A percentile compares a stretch with the other conserved stretches of the same genome.
Evolutionary conservation across 305 asterid species (phyloP).

Genomic region (Coffea humblotiana): DNA sequence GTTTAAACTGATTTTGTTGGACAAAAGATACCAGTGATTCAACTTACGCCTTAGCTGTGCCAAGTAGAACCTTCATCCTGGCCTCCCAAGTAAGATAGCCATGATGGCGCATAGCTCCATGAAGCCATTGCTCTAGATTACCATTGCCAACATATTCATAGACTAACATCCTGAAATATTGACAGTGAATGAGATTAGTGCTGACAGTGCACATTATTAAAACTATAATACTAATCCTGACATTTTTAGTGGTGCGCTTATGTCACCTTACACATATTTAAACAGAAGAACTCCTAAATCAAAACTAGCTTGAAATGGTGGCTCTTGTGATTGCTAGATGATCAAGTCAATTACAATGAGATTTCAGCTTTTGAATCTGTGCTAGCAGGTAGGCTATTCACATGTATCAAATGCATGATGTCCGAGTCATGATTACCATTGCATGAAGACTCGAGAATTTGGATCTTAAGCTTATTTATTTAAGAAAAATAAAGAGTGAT

Average conservation of each 20-base stretch:
- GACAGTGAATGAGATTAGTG: conserved; percentile 13
- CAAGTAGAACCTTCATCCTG: conserved; percentile 79
- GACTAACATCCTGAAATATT: conserved; percentile 63
- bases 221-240: neutral
- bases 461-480: neutral
- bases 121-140: conserved; percentile 95
- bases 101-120: conserved; percentile 92
- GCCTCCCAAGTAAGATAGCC: conserved; percentile 97
- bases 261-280: neutral
- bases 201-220: neutral
- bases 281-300: neutral
- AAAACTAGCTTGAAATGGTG: neutral
- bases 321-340: neutral
- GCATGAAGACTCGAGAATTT: neutral
- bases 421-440: neutral
- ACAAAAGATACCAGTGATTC: conserved; percentile 11
- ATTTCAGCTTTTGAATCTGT: neutral
- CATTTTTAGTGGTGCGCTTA: neutral
- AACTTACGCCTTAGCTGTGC: conserved; percentile 96
- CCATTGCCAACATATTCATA: conserved; percentile 92
- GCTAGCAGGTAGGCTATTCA: neutral
- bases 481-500: neutral
- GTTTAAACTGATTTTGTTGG: neutral
- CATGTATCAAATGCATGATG: neutral
- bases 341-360: neutral